These are phyloP conservation scores for Petrea volubilis DNA, from an alignment of 257 asterid genomes.

Conservation along the genomic window DNA sequence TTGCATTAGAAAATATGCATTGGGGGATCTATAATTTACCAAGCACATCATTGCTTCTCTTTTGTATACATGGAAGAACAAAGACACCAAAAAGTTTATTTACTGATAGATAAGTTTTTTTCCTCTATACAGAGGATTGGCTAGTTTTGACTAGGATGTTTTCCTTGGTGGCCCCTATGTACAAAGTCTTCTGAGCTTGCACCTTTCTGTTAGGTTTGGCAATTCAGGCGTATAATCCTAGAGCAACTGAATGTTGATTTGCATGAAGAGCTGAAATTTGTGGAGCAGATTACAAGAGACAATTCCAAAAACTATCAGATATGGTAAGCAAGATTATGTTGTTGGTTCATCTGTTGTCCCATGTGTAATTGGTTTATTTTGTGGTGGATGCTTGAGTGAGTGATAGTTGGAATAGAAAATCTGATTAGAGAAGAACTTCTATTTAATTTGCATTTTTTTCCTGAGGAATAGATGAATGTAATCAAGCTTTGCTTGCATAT, in stretches of 20 bases:
- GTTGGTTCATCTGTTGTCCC: background rate
- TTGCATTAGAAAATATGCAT: background rate
- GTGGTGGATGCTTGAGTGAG: slow-evolving; percentile 11
- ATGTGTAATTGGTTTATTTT: background rate
- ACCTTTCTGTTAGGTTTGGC: slow-evolving; percentile 71
- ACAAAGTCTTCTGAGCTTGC: slow-evolving; percentile 4
- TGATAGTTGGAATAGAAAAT: background rate
- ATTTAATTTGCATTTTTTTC: background rate
- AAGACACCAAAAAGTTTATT: background rate
- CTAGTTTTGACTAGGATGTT: slow-evolving; percentile 2
- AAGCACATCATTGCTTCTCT: no score
- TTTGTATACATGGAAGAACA: background rate
- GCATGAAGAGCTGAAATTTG: slow-evolving; percentile 64
- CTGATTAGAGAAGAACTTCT: background rate
- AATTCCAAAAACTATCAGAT: slow-evolving; percentile 90
- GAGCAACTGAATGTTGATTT: slow-evolving; percentile 68
- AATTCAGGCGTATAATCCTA: slow-evolving; percentile 86
- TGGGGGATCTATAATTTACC: background rate
- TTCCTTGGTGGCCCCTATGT: slow-evolving; percentile 6
- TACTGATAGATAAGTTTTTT: background rate
- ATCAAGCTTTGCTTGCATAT: background rate
- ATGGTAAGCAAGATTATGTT: slow-evolving; percentile 49
- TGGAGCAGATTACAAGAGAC: slow-evolving; percentile 55
- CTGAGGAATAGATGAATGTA: background rate
- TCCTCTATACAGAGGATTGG: background rate